phyloP scores from a whole-genome alignment of 2,329 filamentous ascomycete genomes.

The Aspergillus ochraceoroseus region DNA sequence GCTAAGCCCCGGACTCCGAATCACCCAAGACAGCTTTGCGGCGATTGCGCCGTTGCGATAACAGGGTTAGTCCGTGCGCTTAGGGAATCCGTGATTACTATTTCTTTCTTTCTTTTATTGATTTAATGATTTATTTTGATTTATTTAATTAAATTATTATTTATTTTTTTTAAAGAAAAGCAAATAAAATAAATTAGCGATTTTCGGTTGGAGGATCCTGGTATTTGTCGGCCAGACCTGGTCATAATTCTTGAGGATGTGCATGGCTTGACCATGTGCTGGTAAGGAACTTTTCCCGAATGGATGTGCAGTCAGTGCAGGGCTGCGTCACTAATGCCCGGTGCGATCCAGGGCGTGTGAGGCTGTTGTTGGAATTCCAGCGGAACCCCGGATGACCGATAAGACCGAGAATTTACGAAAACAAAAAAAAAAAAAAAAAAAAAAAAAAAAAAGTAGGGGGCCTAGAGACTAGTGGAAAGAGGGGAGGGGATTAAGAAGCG shows the following conservation, averaged over 20 bases:
- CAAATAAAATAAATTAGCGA: too few relatives aligned
- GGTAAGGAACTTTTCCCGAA: slow-evolving; percentile 24
- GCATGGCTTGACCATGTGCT: slow-evolving; percentile 25
- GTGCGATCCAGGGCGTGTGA: slow-evolving; percentile 18
- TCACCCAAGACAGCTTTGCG: slow-evolving; percentile 11
- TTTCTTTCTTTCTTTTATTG: slow-evolving; percentile 6
- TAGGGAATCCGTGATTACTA: slow-evolving; percentile 7
- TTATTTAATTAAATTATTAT: slow-evolving; percentile 5
- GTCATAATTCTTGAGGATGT: too few relatives aligned
- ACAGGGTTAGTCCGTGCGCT: slow-evolving; percentile 20
- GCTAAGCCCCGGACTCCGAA: slow-evolving; percentile 24
- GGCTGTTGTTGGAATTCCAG: slow-evolving; percentile 17
- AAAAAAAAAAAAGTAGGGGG: too few relatives aligned
- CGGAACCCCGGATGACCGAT: slow-evolving; percentile 23
- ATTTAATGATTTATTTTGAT: slow-evolving; percentile 9
- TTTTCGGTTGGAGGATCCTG: slow-evolving; percentile 5
- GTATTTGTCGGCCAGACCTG: slow-evolving; percentile 13
- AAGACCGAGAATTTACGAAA: slow-evolving; percentile 15
- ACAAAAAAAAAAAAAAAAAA: too few relatives aligned
- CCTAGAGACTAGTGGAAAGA: not conserved
- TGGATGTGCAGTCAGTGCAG: slow-evolving; percentile 23
- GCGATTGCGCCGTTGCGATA: slow-evolving; percentile 24
- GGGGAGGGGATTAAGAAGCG: not conserved
- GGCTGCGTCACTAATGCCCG: slow-evolving; percentile 23
- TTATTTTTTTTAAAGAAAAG: slow-evolving; percentile 9